Percentiles rank a stretch among this genome's conserved stretches.
phyloP scores from a whole-genome alignment of 306 rosid species.

The Vachellia pachyceras region DNA sequence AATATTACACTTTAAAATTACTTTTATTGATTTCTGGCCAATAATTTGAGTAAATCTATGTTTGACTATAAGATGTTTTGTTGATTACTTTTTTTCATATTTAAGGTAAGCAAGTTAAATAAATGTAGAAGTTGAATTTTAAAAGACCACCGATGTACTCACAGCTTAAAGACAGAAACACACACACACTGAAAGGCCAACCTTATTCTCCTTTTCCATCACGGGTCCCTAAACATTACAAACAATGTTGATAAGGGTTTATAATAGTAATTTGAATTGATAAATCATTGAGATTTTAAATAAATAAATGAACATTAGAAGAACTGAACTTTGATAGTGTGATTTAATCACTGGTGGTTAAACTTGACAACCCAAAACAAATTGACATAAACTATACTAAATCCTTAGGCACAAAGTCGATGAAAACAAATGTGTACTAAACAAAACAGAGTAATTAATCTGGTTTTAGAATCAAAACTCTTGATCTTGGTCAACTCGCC shows the following conservation, averaged over 20 bases:
- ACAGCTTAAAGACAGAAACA: too few relatives aligned
- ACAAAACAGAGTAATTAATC: not conserved
- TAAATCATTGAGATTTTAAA: not conserved
- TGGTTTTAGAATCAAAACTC: not conserved
- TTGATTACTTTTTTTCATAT: too few relatives aligned
- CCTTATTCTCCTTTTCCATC: too few relatives aligned
- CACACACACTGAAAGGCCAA: too few relatives aligned
- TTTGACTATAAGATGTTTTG: too few relatives aligned
- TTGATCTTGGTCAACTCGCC: not conserved
- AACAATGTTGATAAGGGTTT: not conserved
- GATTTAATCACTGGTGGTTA: not conserved
- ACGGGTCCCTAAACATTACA: too few relatives aligned
- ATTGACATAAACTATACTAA: not conserved
- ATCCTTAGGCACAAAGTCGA: not conserved
- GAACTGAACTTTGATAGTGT: not conserved
- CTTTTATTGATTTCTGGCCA: too few relatives aligned
- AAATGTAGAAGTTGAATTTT: too few relatives aligned
- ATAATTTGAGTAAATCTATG: too few relatives aligned
- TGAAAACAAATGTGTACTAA: not conserved
- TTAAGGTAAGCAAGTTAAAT: too few relatives aligned
- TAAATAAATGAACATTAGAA: not conserved
- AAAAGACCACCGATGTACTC: too few relatives aligned
- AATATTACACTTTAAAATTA: too few relatives aligned
- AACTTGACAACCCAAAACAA: not conserved
- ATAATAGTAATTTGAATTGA: not conserved